These are phyloP conservation scores for Rostrohypoxylon terebratum DNA, from an alignment of 495 filamentous ascomycete genomes.

Conservation along the genomic window DNA sequence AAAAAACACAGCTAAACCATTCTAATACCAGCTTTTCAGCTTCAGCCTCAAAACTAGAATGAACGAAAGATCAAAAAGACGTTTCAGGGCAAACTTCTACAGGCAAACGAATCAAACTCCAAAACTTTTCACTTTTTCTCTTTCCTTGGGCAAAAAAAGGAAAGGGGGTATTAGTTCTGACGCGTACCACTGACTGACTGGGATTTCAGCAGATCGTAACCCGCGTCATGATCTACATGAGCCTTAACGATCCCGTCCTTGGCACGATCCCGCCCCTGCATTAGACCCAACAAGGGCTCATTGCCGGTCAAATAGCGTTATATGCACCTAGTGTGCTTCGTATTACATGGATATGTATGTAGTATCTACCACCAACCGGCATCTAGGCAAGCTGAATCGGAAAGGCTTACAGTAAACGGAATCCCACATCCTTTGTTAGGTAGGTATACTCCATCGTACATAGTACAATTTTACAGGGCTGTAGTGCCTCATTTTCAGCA, in stretches of 20 bases:
- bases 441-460: too few relatives aligned
- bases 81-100: constrained; percentile 9
- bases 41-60: constrained; percentile 6
- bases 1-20: constrained; percentile 27
- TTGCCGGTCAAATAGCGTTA: neutral
- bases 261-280: constrained; percentile 28
- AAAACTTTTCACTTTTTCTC: neutral
- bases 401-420: neutral
- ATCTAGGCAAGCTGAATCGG: neutral
- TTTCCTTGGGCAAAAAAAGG: neutral
- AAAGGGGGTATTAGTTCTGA: constrained; percentile 21
- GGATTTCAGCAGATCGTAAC: constrained; percentile 17
- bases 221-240: constrained; percentile 35
- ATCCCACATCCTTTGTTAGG: neutral
- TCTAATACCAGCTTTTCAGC: constrained; percentile 19
- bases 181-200: constrained; percentile 24
- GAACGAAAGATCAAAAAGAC: neutral
- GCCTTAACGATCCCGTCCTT: constrained; percentile 18
- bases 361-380: too few relatives aligned
- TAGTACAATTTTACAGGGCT: neutral
- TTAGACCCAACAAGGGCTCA: constrained; percentile 9
- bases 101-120: neutral
- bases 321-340: neutral
- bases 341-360: too few relatives aligned
- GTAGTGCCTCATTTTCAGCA: neutral